These are phyloP conservation scores for Nemania serpens DNA, from an alignment of 2,329 filamentous ascomycete genomes.

Conservation along the genomic window DNA sequence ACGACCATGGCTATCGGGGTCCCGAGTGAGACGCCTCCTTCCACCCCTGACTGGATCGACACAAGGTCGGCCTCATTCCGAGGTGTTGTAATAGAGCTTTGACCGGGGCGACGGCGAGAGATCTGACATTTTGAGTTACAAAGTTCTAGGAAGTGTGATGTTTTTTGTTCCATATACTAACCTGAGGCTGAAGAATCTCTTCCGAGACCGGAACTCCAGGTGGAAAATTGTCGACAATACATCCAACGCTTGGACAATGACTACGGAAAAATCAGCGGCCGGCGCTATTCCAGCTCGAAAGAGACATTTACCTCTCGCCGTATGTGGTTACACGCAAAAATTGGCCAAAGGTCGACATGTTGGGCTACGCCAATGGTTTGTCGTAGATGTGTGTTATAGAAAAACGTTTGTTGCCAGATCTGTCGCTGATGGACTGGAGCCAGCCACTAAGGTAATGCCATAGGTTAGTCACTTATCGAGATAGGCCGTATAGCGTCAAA, in stretches of 20 bases:
- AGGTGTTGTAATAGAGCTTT: constrained; percentile 12
- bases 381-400: not conserved
- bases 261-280: constrained; percentile 3
- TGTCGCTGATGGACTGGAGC: constrained; percentile 4
- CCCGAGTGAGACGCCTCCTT: constrained; percentile 4
- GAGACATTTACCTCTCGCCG: constrained; percentile 9
- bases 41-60: constrained; percentile 8
- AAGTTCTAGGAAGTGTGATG: not conserved
- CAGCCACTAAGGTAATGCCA: not conserved
- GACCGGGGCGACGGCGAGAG: constrained; percentile 9
- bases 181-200: constrained; percentile 9
- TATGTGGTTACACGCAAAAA: constrained; percentile 9
- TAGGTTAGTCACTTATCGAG: constrained; percentile 1
- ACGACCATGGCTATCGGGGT: constrained; percentile 11
- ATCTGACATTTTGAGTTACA: constrained; percentile 2
- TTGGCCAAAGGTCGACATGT: constrained; percentile 9
- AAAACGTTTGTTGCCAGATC: constrained; percentile 5
- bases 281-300: constrained; percentile 1
- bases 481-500: not conserved
- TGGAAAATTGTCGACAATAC: constrained; percentile 9
- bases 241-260: constrained; percentile 10
- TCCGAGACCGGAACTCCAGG: constrained; percentile 7
- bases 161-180: constrained; percentile 10
- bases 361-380: constrained; percentile 1
- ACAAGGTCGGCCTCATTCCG: constrained; percentile 5